Percentiles rank a stretch among this genome's conserved stretches.
phyloP scores from a whole-genome alignment of 116 monocot species.

The Papilionanthe hybrid region DNA sequence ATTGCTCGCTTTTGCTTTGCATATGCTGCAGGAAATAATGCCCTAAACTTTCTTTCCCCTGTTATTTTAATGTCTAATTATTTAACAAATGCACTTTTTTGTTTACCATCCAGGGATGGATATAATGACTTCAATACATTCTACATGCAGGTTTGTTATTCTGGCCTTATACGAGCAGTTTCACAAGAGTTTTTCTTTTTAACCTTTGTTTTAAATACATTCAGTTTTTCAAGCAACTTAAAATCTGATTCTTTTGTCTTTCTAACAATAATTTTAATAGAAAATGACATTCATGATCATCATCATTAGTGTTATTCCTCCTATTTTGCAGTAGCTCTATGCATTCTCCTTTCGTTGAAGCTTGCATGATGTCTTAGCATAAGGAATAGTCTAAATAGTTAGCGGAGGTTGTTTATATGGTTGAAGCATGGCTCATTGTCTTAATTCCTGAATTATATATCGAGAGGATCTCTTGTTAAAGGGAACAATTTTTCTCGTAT shows the following conservation, averaged over 20 bases:
- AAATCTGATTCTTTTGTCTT: not conserved
- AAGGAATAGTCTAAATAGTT: not conserved
- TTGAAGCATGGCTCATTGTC: not conserved
- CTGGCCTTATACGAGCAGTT: not conserved
- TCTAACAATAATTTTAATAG: not conserved
- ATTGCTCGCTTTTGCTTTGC: not conserved
- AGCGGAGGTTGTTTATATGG: not conserved
- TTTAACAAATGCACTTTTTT: constrained; percentile 7
- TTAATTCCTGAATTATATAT: not conserved
- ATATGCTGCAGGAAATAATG: not conserved
- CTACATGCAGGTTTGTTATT: constrained; percentile 75
- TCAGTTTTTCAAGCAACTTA: not conserved
- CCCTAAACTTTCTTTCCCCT: not conserved
- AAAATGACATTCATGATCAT: not conserved
- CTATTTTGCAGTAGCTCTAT: not conserved
- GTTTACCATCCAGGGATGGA: constrained; percentile 57
- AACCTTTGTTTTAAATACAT: not conserved
- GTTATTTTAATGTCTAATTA: not conserved
- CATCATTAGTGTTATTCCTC: not conserved
- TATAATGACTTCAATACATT: constrained; percentile 98
- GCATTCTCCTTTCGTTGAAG: not conserved
- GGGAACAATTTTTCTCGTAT: not conserved
- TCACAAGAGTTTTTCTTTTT: not conserved
- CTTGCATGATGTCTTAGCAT: not conserved
- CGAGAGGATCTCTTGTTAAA: not conserved